Percentiles rank a stretch among this genome's conserved stretches.
Conservation (phyloP, 352 stramenopile genomes). For the Paralagenidium karlingii region DNA sequence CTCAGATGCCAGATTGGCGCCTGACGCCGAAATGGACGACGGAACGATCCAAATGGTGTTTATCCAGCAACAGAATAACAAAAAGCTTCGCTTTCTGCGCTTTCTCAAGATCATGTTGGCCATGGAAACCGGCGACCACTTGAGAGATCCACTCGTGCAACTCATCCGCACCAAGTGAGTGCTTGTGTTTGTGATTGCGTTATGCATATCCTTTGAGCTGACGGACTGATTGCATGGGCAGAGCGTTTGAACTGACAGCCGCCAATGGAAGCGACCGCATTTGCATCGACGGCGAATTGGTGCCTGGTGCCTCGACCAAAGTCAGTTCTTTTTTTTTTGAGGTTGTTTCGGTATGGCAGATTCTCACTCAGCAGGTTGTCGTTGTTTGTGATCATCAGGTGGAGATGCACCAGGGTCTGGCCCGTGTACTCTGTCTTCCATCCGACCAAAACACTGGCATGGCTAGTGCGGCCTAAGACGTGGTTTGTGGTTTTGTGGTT, state of each 20-base stretch:
- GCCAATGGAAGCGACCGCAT: conserved; percentile 22
- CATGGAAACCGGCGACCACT: conserved; percentile 34
- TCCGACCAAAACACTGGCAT: neutral
- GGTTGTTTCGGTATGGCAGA: neutral
- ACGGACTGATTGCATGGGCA: conserved; percentile 2
- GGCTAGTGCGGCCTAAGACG: neutral
- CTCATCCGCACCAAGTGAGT: conserved; percentile 28
- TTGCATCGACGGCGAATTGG: conserved; percentile 50
- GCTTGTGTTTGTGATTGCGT: neutral
- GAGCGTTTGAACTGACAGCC: conserved; percentile 29
- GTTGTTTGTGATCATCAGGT: conserved; percentile 6
- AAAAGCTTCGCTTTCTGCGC: neutral
- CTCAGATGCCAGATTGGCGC: conserved; percentile 26
- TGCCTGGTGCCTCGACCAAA: too few relatives aligned
- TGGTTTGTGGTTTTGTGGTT: conserved; percentile 1
- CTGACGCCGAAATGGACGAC: conserved; percentile 29
- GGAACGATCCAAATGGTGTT: conserved; percentile 13
- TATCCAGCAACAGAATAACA: conserved; percentile 10
- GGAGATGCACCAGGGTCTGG: conserved; percentile 10
- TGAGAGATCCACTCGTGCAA: conserved; percentile 21
- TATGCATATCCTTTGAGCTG: neutral
- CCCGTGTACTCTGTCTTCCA: conserved; percentile 3
- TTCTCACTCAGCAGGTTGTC: conserved; percentile 9
- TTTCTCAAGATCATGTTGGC: conserved; percentile 32
- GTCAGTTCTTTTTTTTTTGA: too few relatives aligned